These are phyloP conservation scores for Boeremia lycopersici DNA, from an alignment of 2,329 filamentous ascomycete species.

Conservation along the genomic window DNA sequence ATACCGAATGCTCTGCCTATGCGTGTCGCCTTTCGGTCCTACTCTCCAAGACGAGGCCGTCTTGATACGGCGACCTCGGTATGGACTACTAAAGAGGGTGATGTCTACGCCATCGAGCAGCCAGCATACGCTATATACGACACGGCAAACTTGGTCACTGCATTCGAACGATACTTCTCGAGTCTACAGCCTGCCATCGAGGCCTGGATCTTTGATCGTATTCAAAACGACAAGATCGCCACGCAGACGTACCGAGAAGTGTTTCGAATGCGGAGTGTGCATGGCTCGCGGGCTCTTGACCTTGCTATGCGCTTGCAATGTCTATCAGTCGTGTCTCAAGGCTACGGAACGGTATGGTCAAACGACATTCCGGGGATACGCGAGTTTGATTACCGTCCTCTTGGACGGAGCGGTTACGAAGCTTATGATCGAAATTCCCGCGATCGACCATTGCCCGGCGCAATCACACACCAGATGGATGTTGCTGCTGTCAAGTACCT, in stretches of 20 bases:
- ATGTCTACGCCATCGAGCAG: constrained; percentile 34
- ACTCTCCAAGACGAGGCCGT: constrained; percentile 33
- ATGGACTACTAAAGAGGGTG: constrained; percentile 39
- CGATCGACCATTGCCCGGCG: constrained; percentile 43
- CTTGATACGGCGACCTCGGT: constrained; percentile 38
- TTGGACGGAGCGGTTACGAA: constrained; percentile 43
- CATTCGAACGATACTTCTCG: constrained; percentile 38
- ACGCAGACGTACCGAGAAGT: constrained; percentile 42
- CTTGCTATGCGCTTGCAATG: constrained; percentile 43
- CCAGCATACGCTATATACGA: constrained; percentile 46
- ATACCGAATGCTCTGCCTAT: constrained; percentile 34
- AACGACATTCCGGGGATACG: constrained; percentile 41
- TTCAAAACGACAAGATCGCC: constrained; percentile 37
- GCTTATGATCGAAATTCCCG: constrained; percentile 43
- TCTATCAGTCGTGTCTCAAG: constrained; percentile 45
- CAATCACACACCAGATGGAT: constrained; percentile 46
- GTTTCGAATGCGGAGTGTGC: constrained; percentile 32
- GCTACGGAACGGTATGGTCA: constrained; percentile 44
- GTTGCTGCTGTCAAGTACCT: constrained; percentile 44
- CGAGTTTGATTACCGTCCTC: constrained; percentile 37
- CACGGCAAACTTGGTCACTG: constrained; percentile 33
- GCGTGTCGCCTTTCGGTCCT: constrained; percentile 35
- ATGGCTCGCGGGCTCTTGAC: constrained; percentile 32
- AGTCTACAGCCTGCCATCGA: constrained; percentile 37
- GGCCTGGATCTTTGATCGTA: constrained; percentile 39